Evolutionary conservation across 148 eudicot genomes (phyloP).

Genomic region (Rhododendron kiyosumense): DNA sequence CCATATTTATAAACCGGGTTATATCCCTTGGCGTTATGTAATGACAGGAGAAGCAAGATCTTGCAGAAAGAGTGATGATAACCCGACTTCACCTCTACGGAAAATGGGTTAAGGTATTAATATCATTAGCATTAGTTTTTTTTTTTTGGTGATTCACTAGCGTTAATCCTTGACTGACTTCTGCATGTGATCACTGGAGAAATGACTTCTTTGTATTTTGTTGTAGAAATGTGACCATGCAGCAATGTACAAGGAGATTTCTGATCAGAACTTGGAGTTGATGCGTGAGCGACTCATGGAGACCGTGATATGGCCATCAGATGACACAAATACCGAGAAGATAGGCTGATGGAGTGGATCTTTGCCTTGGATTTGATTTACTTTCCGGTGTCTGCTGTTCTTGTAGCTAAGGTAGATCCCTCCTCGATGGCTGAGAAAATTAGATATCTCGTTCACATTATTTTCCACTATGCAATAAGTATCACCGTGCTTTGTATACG

Average conservation of each 20-base stretch:
- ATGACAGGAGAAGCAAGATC: constrained; percentile 76
- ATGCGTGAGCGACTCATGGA: constrained; percentile 93
- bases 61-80: constrained; percentile 91
- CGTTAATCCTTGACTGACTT: neutral
- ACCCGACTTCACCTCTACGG: constrained; percentile 91
- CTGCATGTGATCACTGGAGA: neutral
- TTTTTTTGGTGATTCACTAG: too few relatives aligned
- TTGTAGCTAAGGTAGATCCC: constrained; percentile 1
- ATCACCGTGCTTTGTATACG: neutral
- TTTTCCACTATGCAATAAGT: constrained; percentile 13
- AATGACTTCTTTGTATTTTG: neutral
- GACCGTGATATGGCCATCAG: constrained; percentile 85
- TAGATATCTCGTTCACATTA: neutral
- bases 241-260: constrained; percentile 69
- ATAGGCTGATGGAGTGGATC: constrained; percentile 26
- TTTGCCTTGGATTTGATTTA: neutral
- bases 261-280: constrained; percentile 87
- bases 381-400: neutral
- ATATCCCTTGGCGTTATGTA: neutral
- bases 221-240: constrained; percentile 80
- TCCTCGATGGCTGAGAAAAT: neutral
- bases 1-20: neutral
- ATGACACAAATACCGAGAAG: constrained; percentile 69
- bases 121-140: neutral
- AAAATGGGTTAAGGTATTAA: constrained; percentile 82